A percentile compares a stretch with the other conserved stretches of the same genome.
These are phyloP conservation scores for Apiospora arundinis DNA, from an alignment of 2,329 filamentous ascomycete genomes.

Conservation along the genomic window DNA sequence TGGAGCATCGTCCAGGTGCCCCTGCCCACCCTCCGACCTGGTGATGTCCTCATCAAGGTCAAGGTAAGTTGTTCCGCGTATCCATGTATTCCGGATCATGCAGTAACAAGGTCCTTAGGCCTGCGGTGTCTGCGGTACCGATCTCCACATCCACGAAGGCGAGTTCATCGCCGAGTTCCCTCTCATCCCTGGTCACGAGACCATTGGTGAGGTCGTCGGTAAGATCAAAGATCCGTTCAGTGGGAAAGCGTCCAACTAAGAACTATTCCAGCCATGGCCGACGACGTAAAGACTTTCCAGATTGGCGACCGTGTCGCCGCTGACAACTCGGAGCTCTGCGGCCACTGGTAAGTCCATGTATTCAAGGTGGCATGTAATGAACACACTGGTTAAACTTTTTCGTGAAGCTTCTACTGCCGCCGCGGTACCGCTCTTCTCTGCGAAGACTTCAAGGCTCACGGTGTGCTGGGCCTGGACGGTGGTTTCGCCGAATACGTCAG, in stretches of 20 bases:
- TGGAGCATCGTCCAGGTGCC: conserved; percentile 68
- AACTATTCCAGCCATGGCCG: conserved; percentile 33
- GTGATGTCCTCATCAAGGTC: conserved; percentile 70
- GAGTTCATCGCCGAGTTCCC: conserved; percentile 71
- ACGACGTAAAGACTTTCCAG: conserved; percentile 64
- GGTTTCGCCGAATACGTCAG: conserved; percentile 72
- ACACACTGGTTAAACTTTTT: conserved; percentile 26
- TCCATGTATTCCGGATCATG: neutral
- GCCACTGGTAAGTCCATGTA: conserved; percentile 55
- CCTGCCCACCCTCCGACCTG: conserved; percentile 64
- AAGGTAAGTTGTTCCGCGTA: conserved; percentile 51
- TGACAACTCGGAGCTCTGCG: conserved; percentile 71
- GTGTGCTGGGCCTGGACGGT: conserved; percentile 68
- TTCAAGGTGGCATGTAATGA: neutral
- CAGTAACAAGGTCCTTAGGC: conserved; percentile 36
- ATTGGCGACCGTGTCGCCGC: conserved; percentile 70
- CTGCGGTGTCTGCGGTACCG: conserved; percentile 45
- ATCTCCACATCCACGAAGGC: conserved; percentile 69
- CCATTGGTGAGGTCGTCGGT: conserved; percentile 68
- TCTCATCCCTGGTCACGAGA: conserved; percentile 72
- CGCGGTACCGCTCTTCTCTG: conserved; percentile 72
- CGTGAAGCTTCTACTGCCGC: conserved; percentile 68
- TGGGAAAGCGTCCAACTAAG: conserved; percentile 24
- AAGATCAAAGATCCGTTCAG: conserved; percentile 31
- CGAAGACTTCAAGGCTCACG: conserved; percentile 72